Conservation (phyloP, 1,284 basidiomycete species). For the Rhodofomes roseus region DNA sequence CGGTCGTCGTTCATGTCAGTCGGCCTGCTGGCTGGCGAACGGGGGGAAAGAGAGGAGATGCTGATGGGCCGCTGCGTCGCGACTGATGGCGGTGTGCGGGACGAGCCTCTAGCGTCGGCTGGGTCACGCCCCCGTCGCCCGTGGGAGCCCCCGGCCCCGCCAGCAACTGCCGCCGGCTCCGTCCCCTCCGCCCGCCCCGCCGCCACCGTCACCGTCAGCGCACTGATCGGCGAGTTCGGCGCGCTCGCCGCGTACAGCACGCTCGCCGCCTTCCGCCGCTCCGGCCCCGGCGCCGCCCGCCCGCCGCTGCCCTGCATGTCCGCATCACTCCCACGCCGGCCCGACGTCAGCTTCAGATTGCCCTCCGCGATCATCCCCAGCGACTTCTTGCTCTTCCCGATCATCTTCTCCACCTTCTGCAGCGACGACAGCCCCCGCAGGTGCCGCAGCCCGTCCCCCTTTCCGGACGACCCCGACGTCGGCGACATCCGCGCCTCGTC, state of each 20-base stretch:
- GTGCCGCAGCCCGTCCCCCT: constrained; percentile 5
- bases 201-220: not conserved
- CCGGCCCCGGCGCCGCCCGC: constrained; percentile 4
- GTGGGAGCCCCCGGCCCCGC: constrained; percentile 16
- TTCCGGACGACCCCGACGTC: not conserved
- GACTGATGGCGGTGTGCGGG: constrained; percentile 28
- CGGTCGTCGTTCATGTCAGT: constrained; percentile 28
- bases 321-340: constrained; percentile 18
- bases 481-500: not conserved
- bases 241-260: constrained; percentile 16
- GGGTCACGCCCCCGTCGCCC: constrained; percentile 18
- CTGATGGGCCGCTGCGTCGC: constrained; percentile 10
- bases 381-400: constrained; percentile 31
- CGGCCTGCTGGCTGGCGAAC: constrained; percentile 12
- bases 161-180: not conserved
- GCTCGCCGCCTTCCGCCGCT: constrained; percentile 10
- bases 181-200: not conserved
- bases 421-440: constrained; percentile 24
- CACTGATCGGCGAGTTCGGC: constrained; percentile 18
- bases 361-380: constrained; percentile 14
- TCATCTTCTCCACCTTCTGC: constrained; percentile 34
- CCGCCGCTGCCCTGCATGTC: constrained; percentile 4
- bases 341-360: constrained; percentile 6
- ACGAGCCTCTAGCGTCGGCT: not conserved
- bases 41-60: constrained; percentile 32